Evolutionary conservation across 805 yeast species (phyloP), one percentile per base, ranked within the genome.

Genomic region (Kregervanrija pseudodelftensis): DNA sequence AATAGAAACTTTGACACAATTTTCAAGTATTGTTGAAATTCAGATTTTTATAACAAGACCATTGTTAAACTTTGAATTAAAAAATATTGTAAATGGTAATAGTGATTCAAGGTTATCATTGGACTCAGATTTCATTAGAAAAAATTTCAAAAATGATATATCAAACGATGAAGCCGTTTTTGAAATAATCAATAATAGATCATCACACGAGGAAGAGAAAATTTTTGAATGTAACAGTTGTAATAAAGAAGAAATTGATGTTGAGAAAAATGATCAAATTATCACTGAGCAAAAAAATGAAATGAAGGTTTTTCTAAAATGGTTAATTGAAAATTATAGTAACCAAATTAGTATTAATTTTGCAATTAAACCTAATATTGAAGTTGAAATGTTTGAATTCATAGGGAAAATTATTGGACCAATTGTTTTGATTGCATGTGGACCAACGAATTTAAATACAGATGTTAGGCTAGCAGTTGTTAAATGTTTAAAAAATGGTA

Each of bases 341-440:
- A 39, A 45, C 2, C 49, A 48, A 33, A 58, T 59, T 30, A 50
- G 53, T 36, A 43, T 59, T 16, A 55, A 52, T 36, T 47, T 61
- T 42, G 53, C 49, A 15, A 54, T 55, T 16, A 54, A 48, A 39
- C 66, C 67, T 2, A 47, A 52, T 35, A 37, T 65, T 11, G 46
- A 53, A 8, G 45, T 41, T 2, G 56, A 55, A 30, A 37, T 66
- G 37, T 37, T 53, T 2, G 32, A 42, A 1, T 51, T 48, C 36
- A 49, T 63, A 16, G 38, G 48, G 4, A 16, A 37, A 3, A 36
- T 55, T 11, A 46, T 51, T 4, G 60, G 60, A 3, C 48, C 62
- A 4, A 56, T 59, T 5, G 67, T 68, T 1, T 56, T 67, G 12
- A 58, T 67, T 30, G 57, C 68, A 2, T 67, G 71, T 49, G 71